Evolutionary conservation across 306 rosid genomes (phyloP), one percentile per base, ranked within the genome.

Genomic region (Canavalia ensiformis): DNA sequence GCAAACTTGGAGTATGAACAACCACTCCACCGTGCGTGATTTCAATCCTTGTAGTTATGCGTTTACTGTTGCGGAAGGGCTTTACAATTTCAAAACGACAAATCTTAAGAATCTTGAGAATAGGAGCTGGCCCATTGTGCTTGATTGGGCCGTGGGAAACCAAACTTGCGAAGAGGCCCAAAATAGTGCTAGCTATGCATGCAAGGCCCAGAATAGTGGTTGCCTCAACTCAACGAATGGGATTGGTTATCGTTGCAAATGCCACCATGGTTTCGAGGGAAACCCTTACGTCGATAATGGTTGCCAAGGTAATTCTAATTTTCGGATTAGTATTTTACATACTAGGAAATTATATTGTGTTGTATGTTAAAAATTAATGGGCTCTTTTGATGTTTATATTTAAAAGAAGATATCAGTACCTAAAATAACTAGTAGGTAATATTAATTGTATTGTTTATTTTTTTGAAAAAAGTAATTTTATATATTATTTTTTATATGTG

Each of bases 61-160:
- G 4, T 52, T 77, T 41, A 4, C 35, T 0, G 66, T 51, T 11
- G 82, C 46, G 18, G 64, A 51, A 77, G 57, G 68, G 8, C 8
- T 18, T 42, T 67, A 67, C 72, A 42, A 44, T 1, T 75, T 75
- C 52, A 0, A 49, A 0, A 1, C 44, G 28, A 7, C 9, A 4
- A 56, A 67, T 41, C 31, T 78, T 51, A 0, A 9, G 31, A 11
- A 35, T 8, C 25, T 87, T 1, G 11, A 42, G 44, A 65, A 58
- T 9, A 35, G 4, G 13, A 54, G 7, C 1, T 18, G 62, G 6
- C 81, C 87, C 7, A 4, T 83, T 51, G 84, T 81, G 42, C 62
- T 87, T 5, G 84, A 83, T 51, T 87, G 85, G 89, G 85, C 72
- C 2, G 70, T 87, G 28, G 78, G 74, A 34, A 72, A 72, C 6